These are phyloP conservation scores for Colletotrichum musicola DNA, from an alignment of 2,329 filamentous ascomycete genomes.

Conservation along the genomic window DNA sequence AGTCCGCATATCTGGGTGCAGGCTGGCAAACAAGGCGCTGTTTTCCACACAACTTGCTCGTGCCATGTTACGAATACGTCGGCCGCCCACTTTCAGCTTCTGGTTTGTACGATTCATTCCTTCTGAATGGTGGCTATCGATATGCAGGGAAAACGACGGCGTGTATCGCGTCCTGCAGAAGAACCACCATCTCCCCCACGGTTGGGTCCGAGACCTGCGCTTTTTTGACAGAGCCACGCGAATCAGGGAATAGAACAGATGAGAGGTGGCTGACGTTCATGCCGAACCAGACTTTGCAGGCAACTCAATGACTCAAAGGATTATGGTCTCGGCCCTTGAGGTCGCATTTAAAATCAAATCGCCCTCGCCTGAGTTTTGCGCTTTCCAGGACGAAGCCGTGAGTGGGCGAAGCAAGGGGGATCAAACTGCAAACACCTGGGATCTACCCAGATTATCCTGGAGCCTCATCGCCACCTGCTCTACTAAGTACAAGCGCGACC, in stretches of 20 bases:
- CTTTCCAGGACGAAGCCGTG: neutral
- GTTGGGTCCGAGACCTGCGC: constrained; percentile 9
- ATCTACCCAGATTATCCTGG: constrained; percentile 23
- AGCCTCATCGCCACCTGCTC: constrained; percentile 24
- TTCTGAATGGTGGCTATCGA: neutral
- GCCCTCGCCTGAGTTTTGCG: constrained; percentile 15
- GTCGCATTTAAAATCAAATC: constrained; percentile 15
- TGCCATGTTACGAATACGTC: neutral
- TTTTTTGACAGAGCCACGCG: constrained; percentile 2
- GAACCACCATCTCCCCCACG: neutral
- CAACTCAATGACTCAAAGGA: constrained; percentile 16
- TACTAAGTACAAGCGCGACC: neutral
- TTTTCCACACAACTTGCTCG: neutral
- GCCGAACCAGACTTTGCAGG: neutral
- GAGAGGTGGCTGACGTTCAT: constrained; percentile 16
- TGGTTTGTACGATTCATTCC: neutral
- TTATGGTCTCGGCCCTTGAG: neutral
- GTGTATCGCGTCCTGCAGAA: constrained; percentile 7
- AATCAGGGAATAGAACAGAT: constrained; percentile 24
- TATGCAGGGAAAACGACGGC: constrained; percentile 1
- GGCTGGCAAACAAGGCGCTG: neutral
- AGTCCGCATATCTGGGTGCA: constrained; percentile 20
- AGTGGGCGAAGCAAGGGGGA: constrained; percentile 32
- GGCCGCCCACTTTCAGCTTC: neutral
- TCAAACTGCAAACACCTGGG: constrained; percentile 31